phyloP scores from a whole-genome alignment of 305 asterid species.

The Galium porrigens region DNA sequence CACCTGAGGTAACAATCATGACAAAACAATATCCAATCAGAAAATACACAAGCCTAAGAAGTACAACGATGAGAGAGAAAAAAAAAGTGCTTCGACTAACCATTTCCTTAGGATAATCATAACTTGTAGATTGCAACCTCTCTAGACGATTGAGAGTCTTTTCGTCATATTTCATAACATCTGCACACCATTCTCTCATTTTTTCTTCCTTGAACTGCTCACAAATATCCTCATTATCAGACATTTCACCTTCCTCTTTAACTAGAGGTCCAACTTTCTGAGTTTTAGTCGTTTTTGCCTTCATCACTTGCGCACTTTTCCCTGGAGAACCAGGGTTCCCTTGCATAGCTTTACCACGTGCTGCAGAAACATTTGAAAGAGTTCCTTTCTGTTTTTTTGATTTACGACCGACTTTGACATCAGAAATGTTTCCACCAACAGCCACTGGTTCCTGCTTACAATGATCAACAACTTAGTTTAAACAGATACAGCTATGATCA shows the following conservation, averaged over 20 bases:
- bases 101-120: slow-evolving; percentile 83
- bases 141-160: slow-evolving; percentile 83
- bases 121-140: slow-evolving; percentile 75
- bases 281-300: slow-evolving; percentile 40
- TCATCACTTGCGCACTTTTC: slow-evolving; percentile 31
- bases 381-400: slow-evolving; percentile 62
- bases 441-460: slow-evolving; percentile 66
- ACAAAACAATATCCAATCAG: slow-evolving; percentile 12
- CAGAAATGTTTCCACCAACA: slow-evolving; percentile 59
- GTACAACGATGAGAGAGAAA: slow-evolving; percentile 7
- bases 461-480: slow-evolving; percentile 14
- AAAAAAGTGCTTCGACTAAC: slow-evolving; percentile 24
- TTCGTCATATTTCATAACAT: slow-evolving; percentile 69
- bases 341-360: slow-evolving; percentile 47
- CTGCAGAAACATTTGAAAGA: slow-evolving; percentile 15
- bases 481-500: not conserved
- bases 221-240: slow-evolving; percentile 80
- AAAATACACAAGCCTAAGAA: slow-evolving; percentile 7
- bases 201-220: slow-evolving; percentile 97
- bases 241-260: slow-evolving; percentile 99
- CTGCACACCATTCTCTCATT: slow-evolving; percentile 99
- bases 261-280: slow-evolving; percentile 67
- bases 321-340: slow-evolving; percentile 46
- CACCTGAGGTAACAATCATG: slow-evolving; percentile 38
- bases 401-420: slow-evolving; percentile 51